Evolutionary conservation across 305 asterid genomes (phyloP), one percentile per base, ranked within the genome.

Genomic region (Striga hermonthica): DNA sequence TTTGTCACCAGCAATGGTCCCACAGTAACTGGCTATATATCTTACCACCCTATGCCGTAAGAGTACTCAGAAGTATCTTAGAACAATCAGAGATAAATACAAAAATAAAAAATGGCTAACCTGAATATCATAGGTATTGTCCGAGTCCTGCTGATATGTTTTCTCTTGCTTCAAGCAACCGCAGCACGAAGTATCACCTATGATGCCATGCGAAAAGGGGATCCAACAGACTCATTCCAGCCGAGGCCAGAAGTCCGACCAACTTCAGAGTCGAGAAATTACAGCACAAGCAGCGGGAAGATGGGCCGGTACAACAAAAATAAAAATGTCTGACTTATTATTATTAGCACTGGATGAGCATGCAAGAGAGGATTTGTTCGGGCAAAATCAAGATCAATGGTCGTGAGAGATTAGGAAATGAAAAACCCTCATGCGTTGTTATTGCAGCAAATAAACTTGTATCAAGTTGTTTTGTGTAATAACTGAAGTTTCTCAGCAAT

Each of bases 141-240:
- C 13, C 31, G 56, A 31, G 57, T 65, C 64, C 52, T 64, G 72
- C 63, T 62, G 60, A 57, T 66, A 64, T 60, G 68, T 52, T 61
- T 28, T 45, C 28, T 61, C 28, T 41, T 53, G 61, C 65, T 69
- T 69, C 65, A 61, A 36, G 70, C 70, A 14, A 58, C 57, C 52
- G 60, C 36, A 44, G 50, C 57, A 11, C 36, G 1, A n/a, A 31
- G 9, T 12, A 64, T 72, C 68, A 44, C 57, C 40, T 72, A 68
- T 8, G 63, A 35, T 41, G 67, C 70, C 62, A 39, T 68, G 13
- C 49, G 45, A 28, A 47, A 2, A 45, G 70, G 67, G 62, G 56
- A 76, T 8, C 57, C 68, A 8, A 45, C 57, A 15, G 28, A 64
- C 69, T 38, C 10, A 7, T 13, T 6, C 6, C 6, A 9, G 8